Evolutionary conservation across 2,329 filamentous ascomycete species (phyloP), one percentile per base, ranked within the genome.

Genomic region (Cyphellophora europaea): DNA sequence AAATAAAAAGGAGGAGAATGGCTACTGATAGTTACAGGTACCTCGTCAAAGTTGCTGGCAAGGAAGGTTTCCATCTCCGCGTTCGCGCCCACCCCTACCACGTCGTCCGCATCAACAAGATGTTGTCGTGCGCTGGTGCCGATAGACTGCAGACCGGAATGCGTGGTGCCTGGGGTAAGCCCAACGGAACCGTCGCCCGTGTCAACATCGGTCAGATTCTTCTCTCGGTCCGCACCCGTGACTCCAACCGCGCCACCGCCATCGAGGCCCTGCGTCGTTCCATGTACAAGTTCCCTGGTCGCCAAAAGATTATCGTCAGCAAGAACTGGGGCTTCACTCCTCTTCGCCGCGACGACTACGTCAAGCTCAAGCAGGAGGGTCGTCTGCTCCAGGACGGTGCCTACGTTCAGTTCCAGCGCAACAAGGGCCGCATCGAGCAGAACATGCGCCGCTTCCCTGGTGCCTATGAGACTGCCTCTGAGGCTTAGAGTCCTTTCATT

Each of bases 31-130:
- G n/a, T 32, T 25, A 25, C 38, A 74, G 70, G 59, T 79, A 80
- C 67, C 69, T 80, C 52, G 75, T 79, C 62, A 79, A 79, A 69
- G 65, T 70, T 53, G 69, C 71, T 56, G 76, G 76, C 64, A 80
- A 80, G 67, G 76, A 80, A 73, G 71, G 72, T 65, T 79, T 80
- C 74, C 76, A 80, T 64, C 62, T 80, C 48, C 75, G 76, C 51
- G 72, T 79, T 58, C 75, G 91, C 64, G 88, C 87, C 62, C 91
- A 98, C 79, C 91, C 91, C 53, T 98, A 85, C 86, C 91, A 98
- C 78, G 91, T 98, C 72, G 83, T 98, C 77, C 91, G 91, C 72
- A 98, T 98, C 88, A 98, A 98, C 87, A 98, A 98, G 84, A 98
- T 98, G 91, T 89, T 98, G 86, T 96, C 91, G 65, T 98, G 91